Percentiles rank a stretch among this genome's conserved stretches.
Conservation (phyloP, 352 stramenopile genomes). For the Pythium brachiatum region DNA sequence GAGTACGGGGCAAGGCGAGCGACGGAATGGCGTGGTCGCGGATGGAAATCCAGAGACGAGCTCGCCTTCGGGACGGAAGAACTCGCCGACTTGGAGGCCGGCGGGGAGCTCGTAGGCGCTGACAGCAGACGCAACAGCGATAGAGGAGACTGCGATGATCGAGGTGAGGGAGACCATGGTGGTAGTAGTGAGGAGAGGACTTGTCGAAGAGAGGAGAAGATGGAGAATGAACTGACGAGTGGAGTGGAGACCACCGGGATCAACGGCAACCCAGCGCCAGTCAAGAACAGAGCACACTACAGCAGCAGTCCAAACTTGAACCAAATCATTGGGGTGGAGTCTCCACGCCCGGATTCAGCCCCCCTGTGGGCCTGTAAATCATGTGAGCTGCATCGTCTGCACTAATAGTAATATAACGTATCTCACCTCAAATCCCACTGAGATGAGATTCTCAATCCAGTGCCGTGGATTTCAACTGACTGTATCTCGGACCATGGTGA, state of each 20-base stretch:
- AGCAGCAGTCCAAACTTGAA: too few relatives aligned
- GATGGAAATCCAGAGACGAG: conserved; percentile 30
- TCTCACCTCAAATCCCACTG: too few relatives aligned
- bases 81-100: conserved; percentile 16
- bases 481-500: too few relatives aligned
- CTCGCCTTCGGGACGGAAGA: conserved; percentile 31
- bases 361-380: too few relatives aligned
- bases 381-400: too few relatives aligned
- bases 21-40: conserved; percentile 25
- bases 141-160: background rate
- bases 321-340: too few relatives aligned
- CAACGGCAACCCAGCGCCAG: too few relatives aligned
- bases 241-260: background rate
- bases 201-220: conserved; percentile 1
- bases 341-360: too few relatives aligned
- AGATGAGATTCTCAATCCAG: too few relatives aligned
- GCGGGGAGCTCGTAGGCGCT: background rate
- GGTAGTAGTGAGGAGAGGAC: background rate
- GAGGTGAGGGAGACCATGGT: conserved; percentile 16
- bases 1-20: conserved; percentile 46
- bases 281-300: too few relatives aligned
- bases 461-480: too few relatives aligned
- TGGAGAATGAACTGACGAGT: conserved; percentile 7
- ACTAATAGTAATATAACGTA: too few relatives aligned
- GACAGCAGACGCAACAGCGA: background rate